A percentile compares a stretch with the other conserved stretches of the same genome.
Evolutionary conservation across 2,329 filamentous ascomycete species (phyloP).

Genomic region (Fusarium veterinarium): DNA sequence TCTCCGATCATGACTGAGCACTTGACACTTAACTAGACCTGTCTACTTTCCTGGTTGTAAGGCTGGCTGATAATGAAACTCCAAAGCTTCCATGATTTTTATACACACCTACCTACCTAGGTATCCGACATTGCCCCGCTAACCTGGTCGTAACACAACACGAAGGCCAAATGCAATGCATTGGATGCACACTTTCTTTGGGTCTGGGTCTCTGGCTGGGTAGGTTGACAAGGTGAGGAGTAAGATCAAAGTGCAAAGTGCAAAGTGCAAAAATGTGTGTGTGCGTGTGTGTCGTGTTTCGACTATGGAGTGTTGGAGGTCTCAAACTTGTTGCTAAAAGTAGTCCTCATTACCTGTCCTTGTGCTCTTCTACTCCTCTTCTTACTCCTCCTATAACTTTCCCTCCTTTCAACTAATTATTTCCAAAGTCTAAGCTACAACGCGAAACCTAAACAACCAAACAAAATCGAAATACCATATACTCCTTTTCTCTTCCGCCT

Average conservation of each 20-base stretch:
- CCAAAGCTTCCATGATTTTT: neutral
- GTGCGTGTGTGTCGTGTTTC: conserved; percentile 1
- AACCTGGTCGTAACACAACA: conserved; percentile 3
- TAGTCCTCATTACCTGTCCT: neutral
- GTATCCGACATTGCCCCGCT: conserved; percentile 6
- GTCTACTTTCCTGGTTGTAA: conserved; percentile 25
- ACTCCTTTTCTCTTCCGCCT: conserved; percentile 13
- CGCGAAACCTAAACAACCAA: neutral
- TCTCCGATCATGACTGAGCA: conserved; percentile 12
- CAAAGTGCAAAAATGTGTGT: neutral
- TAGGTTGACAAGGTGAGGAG: neutral
- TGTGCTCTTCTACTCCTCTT: neutral
- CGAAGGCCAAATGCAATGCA: neutral
- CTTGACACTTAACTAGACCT: conserved; percentile 4
- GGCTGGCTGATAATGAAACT: neutral
- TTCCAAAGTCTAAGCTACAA: neutral
- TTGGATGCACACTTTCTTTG: neutral
- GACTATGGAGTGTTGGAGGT: conserved; percentile 9
- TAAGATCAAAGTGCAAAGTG: neutral
- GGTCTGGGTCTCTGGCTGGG: neutral
- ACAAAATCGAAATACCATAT: neutral
- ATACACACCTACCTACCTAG: neutral
- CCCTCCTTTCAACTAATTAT: neutral
- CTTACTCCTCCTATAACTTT: neutral
- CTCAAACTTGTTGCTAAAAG: conserved; percentile 14